phyloP scores from a whole-genome alignment of 345 rosid species.

The Hibiscus tridactylites region DNA sequence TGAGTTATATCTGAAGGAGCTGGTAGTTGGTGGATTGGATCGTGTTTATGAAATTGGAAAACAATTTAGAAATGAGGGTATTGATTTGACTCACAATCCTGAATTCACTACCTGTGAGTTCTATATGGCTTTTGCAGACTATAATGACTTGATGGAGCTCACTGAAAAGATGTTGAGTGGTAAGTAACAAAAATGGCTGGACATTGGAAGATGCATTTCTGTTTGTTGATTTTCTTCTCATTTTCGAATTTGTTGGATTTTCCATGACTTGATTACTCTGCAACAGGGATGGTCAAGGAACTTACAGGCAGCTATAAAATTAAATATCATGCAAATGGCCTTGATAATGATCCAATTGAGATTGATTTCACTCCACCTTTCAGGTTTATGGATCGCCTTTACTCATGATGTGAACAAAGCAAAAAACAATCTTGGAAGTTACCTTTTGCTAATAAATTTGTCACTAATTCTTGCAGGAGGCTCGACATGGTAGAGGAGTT shows the following conservation, averaged over 20 bases:
- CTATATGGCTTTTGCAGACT: constrained; percentile 98
- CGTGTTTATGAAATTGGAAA: constrained; percentile 96
- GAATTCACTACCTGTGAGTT: constrained; percentile 98
- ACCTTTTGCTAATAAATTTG: background rate
- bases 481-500: constrained; percentile 87
- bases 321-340: constrained; percentile 79
- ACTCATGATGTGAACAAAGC: background rate
- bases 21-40: constrained; percentile 87
- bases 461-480: constrained; percentile 35
- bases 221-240: constrained; percentile 5
- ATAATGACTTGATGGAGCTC: constrained; percentile 83
- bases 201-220: background rate
- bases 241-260: background rate
- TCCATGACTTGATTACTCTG: background rate
- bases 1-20: constrained; percentile 80
- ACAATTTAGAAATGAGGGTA: constrained; percentile 96
- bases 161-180: constrained; percentile 91
- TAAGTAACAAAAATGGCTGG: constrained; percentile 16
- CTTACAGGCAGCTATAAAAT: constrained; percentile 85
- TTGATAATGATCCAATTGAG: constrained; percentile 81
- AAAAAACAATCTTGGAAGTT: background rate
- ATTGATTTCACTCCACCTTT: constrained; percentile 95
- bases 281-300: constrained; percentile 79
- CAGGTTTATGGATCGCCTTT: constrained; percentile 38
- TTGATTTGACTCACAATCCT: constrained; percentile 95